Base-by-base conservation (phyloP, 176 grass and related monocot genomes). In the Rhipidocladum racemiflorum region DNA sequence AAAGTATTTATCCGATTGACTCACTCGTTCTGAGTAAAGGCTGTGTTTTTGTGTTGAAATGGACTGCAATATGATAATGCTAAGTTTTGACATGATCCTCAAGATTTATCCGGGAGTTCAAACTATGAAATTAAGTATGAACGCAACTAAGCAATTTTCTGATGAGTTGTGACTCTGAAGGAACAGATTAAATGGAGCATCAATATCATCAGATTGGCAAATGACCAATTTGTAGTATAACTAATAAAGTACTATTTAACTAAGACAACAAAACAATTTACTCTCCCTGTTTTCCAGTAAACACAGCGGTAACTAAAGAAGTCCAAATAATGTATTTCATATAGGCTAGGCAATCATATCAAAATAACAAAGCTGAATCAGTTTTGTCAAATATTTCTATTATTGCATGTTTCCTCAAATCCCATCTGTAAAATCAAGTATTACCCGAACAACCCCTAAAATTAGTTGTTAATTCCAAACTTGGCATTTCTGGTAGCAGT, bases 51-150 rank as follows among this genome's bases (percentile, higher is more conserved):
- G 42, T 70, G 40, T 28, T 48, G 43, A 28, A 30, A 30, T 50
- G 25, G 9, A 28, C 54, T 50, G 53, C 21, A 60, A 6, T 70
- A 24, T 61, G 21, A 3, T 61, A 28, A 25, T 20, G 17, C 57
- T 85, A 64, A 51, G 67, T 27, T n/a, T 64, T 72, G 17, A 72
- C 9, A 85, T 79, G 55, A 61, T 29, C 74, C 32, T 70, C 0
- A 13, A 54, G 20, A 69, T 56, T 68, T 20, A 78, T 78, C 25
- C 7, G 27, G 12, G 68, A 29, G 27, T 85, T 10, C 6, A 76
- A 55, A 44, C 20, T 14, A 45, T 35, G 38, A 75, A 67, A 44
- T 67, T 42, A 57, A 44, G 17, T 67, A 3, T 43, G 36, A 69
- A 70, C n/a, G 15, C 8, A 77, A 60, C 25, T 27, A 51, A 49